These are phyloP conservation scores for Apophysomyces elegans DNA, from an alignment of 371 early-diverging fungal species.

Conservation along the genomic window DNA sequence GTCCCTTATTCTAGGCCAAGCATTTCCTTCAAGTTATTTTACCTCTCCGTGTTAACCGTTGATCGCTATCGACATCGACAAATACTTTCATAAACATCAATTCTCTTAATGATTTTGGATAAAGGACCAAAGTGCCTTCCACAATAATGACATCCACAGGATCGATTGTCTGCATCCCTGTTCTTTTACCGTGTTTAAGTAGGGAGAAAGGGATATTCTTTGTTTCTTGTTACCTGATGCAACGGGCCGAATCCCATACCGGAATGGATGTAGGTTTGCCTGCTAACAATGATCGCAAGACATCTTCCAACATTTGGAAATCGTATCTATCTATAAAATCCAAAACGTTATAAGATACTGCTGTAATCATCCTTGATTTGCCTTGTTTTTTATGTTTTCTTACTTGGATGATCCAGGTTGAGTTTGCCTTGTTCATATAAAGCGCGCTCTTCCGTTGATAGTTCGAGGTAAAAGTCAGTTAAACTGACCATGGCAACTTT, in stretches of 20 bases:
- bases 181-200: slow-evolving; percentile 19
- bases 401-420: slow-evolving; percentile 61
- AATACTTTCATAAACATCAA: slow-evolving; percentile 65
- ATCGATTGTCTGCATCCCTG: slow-evolving; percentile 33
- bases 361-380: neutral
- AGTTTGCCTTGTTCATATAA: slow-evolving; percentile 49
- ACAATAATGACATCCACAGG: slow-evolving; percentile 64
- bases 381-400: neutral
- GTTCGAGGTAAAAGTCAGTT: slow-evolving; percentile 61
- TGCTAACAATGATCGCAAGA: slow-evolving; percentile 42
- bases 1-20: neutral
- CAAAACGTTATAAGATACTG: too few relatives aligned
- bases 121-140: slow-evolving; percentile 66
- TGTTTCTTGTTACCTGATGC: slow-evolving; percentile 42
- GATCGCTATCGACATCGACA: slow-evolving; percentile 73
- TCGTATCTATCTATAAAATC: slow-evolving; percentile 59
- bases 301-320: slow-evolving; percentile 51
- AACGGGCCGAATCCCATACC: slow-evolving; percentile 51
- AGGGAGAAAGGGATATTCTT: neutral
- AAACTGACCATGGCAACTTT: slow-evolving; percentile 50
- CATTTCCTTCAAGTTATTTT: neutral
- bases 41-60: slow-evolving; percentile 58
- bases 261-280: slow-evolving; percentile 56
- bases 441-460: slow-evolving; percentile 46
- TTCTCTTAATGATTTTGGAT: slow-evolving; percentile 55